phyloP scores from a whole-genome alignment of 2,329 filamentous ascomycete genomes.

The Shiraia bambusicola region DNA sequence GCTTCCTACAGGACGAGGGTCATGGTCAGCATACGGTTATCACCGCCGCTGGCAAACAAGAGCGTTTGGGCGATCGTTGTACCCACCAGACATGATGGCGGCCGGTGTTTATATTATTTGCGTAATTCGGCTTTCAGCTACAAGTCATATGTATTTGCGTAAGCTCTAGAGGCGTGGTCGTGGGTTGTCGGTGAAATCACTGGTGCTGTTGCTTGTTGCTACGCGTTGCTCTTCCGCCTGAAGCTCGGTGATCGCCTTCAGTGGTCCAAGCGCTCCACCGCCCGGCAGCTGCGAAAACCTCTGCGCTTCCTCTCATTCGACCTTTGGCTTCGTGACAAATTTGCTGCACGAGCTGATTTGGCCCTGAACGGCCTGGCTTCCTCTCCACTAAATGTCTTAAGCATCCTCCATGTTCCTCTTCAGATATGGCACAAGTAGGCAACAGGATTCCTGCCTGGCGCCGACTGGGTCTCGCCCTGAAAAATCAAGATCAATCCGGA shows the following conservation, averaged over 20 bases:
- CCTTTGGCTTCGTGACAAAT: slow-evolving; percentile 27
- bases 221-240: slow-evolving; percentile 39
- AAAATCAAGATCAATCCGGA: slow-evolving; percentile 50
- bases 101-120: slow-evolving; percentile 26
- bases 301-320: slow-evolving; percentile 40
- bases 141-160: slow-evolving; percentile 31
- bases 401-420: slow-evolving; percentile 30
- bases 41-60: slow-evolving; percentile 9
- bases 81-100: slow-evolving; percentile 48
- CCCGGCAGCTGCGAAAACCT: slow-evolving; percentile 35
- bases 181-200: slow-evolving; percentile 25
- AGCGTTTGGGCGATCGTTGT: slow-evolving; percentile 14
- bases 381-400: slow-evolving; percentile 22
- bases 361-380: slow-evolving; percentile 35
- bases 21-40: slow-evolving; percentile 32
- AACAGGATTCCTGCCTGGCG: slow-evolving; percentile 58
- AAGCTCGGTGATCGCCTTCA: slow-evolving; percentile 30
- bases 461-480: slow-evolving; percentile 61
- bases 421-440: slow-evolving; percentile 29
- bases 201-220: slow-evolving; percentile 24
- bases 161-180: slow-evolving; percentile 27
- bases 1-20: slow-evolving; percentile 34
- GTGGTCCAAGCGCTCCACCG: slow-evolving; percentile 18
- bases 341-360: slow-evolving; percentile 36
- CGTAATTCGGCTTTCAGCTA: slow-evolving; percentile 33